phyloP scores from a whole-genome alignment of 2,329 filamentous ascomycete species.

The Hypoxylon sp. region DNA sequence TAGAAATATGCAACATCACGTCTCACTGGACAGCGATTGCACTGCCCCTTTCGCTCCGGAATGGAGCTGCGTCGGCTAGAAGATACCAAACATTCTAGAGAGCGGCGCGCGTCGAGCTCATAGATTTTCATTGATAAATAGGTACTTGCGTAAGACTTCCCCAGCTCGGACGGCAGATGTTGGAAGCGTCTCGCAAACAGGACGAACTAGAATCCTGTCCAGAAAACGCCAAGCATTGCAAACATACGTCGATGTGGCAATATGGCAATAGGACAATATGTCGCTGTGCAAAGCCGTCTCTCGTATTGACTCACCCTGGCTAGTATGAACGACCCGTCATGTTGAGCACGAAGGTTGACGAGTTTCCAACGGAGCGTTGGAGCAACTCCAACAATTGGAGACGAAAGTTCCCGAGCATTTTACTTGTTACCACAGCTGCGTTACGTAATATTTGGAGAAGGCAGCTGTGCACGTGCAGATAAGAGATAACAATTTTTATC shows the following conservation, averaged over 20 bases:
- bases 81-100: slow-evolving; percentile 29
- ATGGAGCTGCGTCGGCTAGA: slow-evolving; percentile 25
- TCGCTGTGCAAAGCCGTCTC: slow-evolving; percentile 19
- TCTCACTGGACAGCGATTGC: slow-evolving; percentile 31
- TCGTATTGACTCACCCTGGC: slow-evolving; percentile 24
- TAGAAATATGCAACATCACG: slow-evolving; percentile 35
- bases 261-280: slow-evolving; percentile 31
- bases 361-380: slow-evolving; percentile 17
- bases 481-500: slow-evolving; percentile 25
- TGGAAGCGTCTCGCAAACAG: slow-evolving; percentile 25
- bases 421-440: neutral
- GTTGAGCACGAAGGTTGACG: slow-evolving; percentile 8
- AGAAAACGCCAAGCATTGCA: slow-evolving; percentile 36
- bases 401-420: slow-evolving; percentile 2
- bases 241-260: slow-evolving; percentile 23
- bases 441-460: slow-evolving; percentile 13
- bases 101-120: slow-evolving; percentile 18
- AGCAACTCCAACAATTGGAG: slow-evolving; percentile 6
- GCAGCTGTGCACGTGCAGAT: slow-evolving; percentile 30
- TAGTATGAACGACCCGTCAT: slow-evolving; percentile 5
- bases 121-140: slow-evolving; percentile 39
- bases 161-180: slow-evolving; percentile 29
- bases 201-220: slow-evolving; percentile 25
- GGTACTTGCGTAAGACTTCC: slow-evolving; percentile 44
- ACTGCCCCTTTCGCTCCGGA: slow-evolving; percentile 33